Conservation (phyloP, 202 grass and related monocot species). For the Eragrostis tef region DNA sequence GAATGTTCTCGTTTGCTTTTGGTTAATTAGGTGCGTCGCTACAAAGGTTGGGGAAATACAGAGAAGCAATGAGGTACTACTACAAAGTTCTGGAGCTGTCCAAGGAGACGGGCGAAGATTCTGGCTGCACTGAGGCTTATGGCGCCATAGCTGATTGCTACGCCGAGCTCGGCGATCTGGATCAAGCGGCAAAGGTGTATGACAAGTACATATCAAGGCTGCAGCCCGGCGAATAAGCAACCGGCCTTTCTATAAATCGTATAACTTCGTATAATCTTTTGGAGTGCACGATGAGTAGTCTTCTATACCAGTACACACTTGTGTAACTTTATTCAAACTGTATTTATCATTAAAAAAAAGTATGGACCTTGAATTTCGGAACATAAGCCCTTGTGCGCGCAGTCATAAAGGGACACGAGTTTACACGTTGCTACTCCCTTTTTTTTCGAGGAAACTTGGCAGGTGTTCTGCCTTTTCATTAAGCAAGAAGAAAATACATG, state of each 20-base stretch:
- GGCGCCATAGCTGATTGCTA: conserved; percentile 76
- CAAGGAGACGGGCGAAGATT: conserved; percentile 59
- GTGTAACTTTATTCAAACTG: neutral
- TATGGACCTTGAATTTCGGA: neutral
- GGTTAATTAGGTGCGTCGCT: conserved; percentile 55
- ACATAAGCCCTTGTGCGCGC: neutral
- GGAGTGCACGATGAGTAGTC: neutral
- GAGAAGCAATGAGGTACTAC: conserved; percentile 66
- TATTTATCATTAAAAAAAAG: neutral
- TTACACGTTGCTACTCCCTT: neutral
- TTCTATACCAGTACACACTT: neutral
- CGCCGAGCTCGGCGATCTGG: conserved; percentile 62
- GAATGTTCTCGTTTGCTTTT: neutral
- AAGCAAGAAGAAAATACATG: no score
- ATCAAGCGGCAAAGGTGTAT: conserved; percentile 62
- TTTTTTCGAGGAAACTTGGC: no score
- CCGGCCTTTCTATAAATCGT: neutral
- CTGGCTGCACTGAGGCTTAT: conserved; percentile 68
- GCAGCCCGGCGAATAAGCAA: conserved; percentile 39
- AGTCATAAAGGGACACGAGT: neutral
- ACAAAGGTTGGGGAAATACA: conserved; percentile 58
- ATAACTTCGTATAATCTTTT: no score
- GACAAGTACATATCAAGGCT: conserved; percentile 70
- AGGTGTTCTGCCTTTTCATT: no score
- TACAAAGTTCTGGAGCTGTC: conserved; percentile 66